These are phyloP conservation scores for Candida hungchunana DNA, from an alignment of 805 yeast species.

Conservation along the genomic window DNA sequence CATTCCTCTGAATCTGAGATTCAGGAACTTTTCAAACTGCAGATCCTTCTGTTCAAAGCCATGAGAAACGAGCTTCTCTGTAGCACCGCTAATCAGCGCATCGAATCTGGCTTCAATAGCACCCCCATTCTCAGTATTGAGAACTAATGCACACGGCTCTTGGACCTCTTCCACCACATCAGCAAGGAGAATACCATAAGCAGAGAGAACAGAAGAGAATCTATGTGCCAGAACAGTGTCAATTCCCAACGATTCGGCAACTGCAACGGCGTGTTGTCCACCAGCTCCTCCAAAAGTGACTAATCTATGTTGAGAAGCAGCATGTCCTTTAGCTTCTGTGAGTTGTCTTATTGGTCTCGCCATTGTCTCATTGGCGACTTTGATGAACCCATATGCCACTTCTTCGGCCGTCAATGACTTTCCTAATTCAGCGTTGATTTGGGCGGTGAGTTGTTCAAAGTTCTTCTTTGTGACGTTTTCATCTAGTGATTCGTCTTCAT, in stretches of 20 bases:
- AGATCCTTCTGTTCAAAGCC: constrained; percentile 47
- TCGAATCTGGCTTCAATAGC: constrained; percentile 43
- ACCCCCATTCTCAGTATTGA: constrained; percentile 30
- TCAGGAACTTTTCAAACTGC: constrained; percentile 58
- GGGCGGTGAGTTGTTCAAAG: constrained; percentile 49
- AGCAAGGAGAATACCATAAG: constrained; percentile 85
- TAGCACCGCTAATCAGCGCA: constrained; percentile 40
- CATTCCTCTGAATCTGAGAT: constrained; percentile 83
- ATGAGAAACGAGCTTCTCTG: constrained; percentile 41
- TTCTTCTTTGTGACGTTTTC: constrained; percentile 34
- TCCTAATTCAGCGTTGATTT: constrained; percentile 46
- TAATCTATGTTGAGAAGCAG: constrained; percentile 58
- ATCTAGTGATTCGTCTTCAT: constrained; percentile 38
- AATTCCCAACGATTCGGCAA: constrained; percentile 70
- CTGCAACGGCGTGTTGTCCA: constrained; percentile 82
- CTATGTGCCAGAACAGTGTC: constrained; percentile 67
- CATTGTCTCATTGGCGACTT: constrained; percentile 86
- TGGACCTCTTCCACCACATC: constrained; percentile 81
- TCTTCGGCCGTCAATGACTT: constrained; percentile 50
- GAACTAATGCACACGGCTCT: constrained; percentile 55
- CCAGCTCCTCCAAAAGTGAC: constrained; percentile 94
- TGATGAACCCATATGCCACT: constrained; percentile 75
- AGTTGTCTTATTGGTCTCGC: constrained; percentile 83
- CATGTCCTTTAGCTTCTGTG: constrained; percentile 81
- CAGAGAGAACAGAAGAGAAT: constrained; percentile 79